Percentiles rank a stretch among this genome's conserved stretches.
These are phyloP conservation scores for Saccharum hybrid DNA, from an alignment of 202 grass and related monocot genomes.

Conservation along the genomic window DNA sequence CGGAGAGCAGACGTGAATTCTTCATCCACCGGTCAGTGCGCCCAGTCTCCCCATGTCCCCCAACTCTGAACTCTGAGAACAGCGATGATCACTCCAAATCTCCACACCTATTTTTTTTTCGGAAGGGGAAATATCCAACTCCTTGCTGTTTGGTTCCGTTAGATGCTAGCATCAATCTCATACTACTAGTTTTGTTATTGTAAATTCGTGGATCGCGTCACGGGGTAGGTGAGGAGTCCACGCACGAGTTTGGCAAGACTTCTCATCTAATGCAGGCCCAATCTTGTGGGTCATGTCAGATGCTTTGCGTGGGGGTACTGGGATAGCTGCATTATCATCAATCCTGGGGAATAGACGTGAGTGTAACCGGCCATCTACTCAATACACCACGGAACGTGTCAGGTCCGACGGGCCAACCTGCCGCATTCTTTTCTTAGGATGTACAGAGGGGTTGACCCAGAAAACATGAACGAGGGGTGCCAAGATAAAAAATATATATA, in stretches of 20 bases:
- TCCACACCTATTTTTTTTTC: background rate
- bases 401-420: background rate
- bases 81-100: background rate
- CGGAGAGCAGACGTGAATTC: constrained; percentile 30
- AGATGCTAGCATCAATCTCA: background rate
- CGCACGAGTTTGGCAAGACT: constrained; percentile 16
- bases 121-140: background rate
- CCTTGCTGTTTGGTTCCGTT: background rate
- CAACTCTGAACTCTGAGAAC: background rate
- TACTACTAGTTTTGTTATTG: background rate
- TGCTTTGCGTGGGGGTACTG: constrained; percentile 39
- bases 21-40: constrained; percentile 27
- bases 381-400: constrained; percentile 13
- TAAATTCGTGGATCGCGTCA: background rate
- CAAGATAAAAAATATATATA: no score
- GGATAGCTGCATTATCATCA: constrained; percentile 32
- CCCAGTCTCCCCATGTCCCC: background rate
- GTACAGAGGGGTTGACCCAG: background rate
- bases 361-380: constrained; percentile 14
- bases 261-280: constrained; percentile 19
- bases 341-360: background rate
- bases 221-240: background rate
- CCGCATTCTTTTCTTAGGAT: background rate
- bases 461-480: background rate
- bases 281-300: constrained; percentile 24